Base-by-base conservation (phyloP, 306 rosid genomes). In the Erythrophleum fordii region DNA sequence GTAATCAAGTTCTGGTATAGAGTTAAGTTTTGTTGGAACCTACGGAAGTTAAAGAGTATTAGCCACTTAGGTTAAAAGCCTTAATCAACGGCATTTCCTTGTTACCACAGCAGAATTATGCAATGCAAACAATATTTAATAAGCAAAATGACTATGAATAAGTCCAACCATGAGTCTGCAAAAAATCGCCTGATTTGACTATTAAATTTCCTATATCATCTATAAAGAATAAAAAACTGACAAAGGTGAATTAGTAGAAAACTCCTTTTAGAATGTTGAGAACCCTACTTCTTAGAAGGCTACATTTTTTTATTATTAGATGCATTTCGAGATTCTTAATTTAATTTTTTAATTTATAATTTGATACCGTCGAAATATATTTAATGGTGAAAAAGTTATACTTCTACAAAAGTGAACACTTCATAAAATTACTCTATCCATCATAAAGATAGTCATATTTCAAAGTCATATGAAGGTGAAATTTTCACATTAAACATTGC, bases 21-120 rank as follows among this genome's bases (percentile, higher is more conserved):
- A 83, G 98, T 93, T 86, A 95, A 44, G 80, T 93, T 95, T 90
- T 85, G 89, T 88, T 95, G 98, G 88, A 90, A 95, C 84, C 99
- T 93, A 69, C 68, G 76, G 80, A 52, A 72, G 66, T 65, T 45
- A 18, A 83, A 77, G 68, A 69, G 16, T 12, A 42, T 45, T 72
- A 75, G 53, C 70, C 69, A 73, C 72, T 39, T 73, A 34, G 81
- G 4, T 81, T 34, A 49, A 74, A 71, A 22, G 62, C 7, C 39
- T 69, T 14, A 55, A 49, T 60, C 28, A 49, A 68, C 53, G 60
- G 37, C 28, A 65, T 77, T 81, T 73, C 77, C 74, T 77, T 51
- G 42, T 52, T 66, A 8, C 49, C 23, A 51, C 37, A 51, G 8
- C 53, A 71, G 59, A 45, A 51, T 56, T 66, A 62, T 22, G 14